phyloP scores from a whole-genome alignment of 495 filamentous ascomycete species.

The Apodospora peruviana region DNA sequence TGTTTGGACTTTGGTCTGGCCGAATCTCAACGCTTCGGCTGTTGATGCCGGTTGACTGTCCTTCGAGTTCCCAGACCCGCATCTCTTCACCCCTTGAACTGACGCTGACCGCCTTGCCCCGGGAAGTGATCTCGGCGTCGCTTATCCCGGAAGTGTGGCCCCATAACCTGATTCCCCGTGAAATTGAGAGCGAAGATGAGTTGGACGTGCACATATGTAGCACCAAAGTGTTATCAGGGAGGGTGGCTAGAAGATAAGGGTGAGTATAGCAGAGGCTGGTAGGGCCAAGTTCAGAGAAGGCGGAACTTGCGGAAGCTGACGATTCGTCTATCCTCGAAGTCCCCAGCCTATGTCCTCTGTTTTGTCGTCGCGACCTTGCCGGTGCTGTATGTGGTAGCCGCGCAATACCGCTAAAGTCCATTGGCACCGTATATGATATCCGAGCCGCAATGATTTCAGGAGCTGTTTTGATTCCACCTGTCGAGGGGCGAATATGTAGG shows the following conservation, averaged over 20 bases:
- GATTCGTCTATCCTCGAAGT: too few relatives aligned
- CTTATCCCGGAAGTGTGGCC: slow-evolving; percentile 92
- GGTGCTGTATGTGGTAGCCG: slow-evolving; percentile 18
- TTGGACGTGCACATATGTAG: slow-evolving; percentile 80
- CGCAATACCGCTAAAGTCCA: slow-evolving; percentile 8
- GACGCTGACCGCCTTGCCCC: slow-evolving; percentile 88
- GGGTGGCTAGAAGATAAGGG: slow-evolving; percentile 83
- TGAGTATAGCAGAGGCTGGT: slow-evolving; percentile 81
- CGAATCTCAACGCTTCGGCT: slow-evolving; percentile 38
- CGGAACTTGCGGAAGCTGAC: background rate
- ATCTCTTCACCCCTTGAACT: slow-evolving; percentile 78
- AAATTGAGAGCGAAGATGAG: slow-evolving; percentile 58
- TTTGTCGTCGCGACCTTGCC: slow-evolving; percentile 3
- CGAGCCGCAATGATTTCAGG: slow-evolving; percentile 45
- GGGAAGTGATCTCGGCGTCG: slow-evolving; percentile 75
- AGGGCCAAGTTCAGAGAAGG: slow-evolving; percentile 39
- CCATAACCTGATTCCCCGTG: slow-evolving; percentile 74
- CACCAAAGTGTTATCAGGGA: slow-evolving; percentile 88
- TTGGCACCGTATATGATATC: slow-evolving; percentile 36
- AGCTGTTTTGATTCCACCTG: slow-evolving; percentile 13
- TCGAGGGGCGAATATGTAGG: slow-evolving; percentile 50
- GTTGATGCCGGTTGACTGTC: slow-evolving; percentile 40
- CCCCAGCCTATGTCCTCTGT: too few relatives aligned
- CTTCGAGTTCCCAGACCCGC: slow-evolving; percentile 91
- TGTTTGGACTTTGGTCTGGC: slow-evolving; percentile 26